Base-by-base conservation (phyloP, 2,329 filamentous ascomycete genomes). In the Emericellopsis cladophorae region DNA sequence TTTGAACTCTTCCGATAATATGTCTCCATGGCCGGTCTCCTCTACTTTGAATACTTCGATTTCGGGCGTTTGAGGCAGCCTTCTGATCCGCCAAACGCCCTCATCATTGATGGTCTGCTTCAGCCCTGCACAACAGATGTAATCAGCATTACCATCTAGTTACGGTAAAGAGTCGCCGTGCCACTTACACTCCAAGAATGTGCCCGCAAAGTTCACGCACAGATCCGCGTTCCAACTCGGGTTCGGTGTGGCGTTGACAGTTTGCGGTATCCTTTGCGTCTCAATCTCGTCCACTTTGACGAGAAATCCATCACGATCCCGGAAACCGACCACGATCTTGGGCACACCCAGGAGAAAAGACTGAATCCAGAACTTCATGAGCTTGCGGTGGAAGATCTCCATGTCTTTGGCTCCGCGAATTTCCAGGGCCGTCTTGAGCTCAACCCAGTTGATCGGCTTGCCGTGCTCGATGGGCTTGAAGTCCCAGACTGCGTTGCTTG, bases 311-410 rank as follows among this genome's bases (percentile, higher is more conserved):
- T 80, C 60, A 15, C 60, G 76, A 29, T 75, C 80, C 37, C 92
- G 79, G 57, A 92, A 95, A 1, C 92, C 92, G 24, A 98, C 84
- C 36, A 95, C 78, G 48, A 98, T 86, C 49, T 81, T 92, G 1
- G 88, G 87, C 1, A 96, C 89, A 33, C 90, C 90, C 2, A 98
- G 79, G 3, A 98, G 70, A 55, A 95, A 98, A 0, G 85, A 94
- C 59, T 96, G 92, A 12, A 90, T 86, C 92, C 92, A 98, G 63
- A 90, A 95, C 54, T 93, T 93, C 61, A 94, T 75, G 41, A 96
- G 72, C 58, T 96, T 96, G 38, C 84, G 76, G 60, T 95, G 85
- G 56, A 90, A 95, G 46, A 79, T 82, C 16, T 81, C 61, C 54
- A 78, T 70, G 52, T 92, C 84, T 37, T 76, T 72, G 2, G 80